Evolutionary conservation across 768 basidiomycete genomes (phyloP).

Genomic region (Leucosporidium scottii): DNA sequence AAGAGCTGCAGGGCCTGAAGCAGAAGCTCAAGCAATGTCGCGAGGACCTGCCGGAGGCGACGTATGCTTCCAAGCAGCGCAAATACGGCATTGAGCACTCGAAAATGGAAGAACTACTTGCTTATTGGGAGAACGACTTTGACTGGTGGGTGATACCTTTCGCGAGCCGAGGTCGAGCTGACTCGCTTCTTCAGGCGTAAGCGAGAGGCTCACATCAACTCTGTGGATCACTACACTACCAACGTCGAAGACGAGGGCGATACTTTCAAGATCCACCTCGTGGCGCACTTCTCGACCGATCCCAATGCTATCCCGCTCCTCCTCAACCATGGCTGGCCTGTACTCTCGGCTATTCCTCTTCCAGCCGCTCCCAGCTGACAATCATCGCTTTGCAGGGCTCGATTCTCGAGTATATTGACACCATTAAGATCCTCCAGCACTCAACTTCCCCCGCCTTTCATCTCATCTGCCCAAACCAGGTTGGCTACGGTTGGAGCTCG

Average conservation of each 20-base stretch:
- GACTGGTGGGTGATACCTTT: conserved; percentile 12
- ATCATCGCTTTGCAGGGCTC: conserved; percentile 13
- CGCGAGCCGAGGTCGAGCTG: too few species aligned
- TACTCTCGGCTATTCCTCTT: background rate
- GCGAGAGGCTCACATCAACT: conserved; percentile 26
- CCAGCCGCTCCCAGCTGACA: too few species aligned
- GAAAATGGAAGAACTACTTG: background rate
- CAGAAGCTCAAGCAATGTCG: too few species aligned
- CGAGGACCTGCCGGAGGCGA: too few species aligned
- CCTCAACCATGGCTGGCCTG: conserved; percentile 39
- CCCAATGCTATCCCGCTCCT: conserved; percentile 37
- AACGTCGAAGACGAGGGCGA: conserved; percentile 19
- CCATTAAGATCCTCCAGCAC: conserved; percentile 28
- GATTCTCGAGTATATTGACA: conserved; percentile 35
- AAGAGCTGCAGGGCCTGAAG: too few species aligned
- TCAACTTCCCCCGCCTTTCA: conserved; percentile 23
- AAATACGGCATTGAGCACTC: too few species aligned
- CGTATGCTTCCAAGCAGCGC: too few species aligned
- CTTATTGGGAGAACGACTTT: conserved; percentile 27
- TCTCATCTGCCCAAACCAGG: conserved; percentile 32
- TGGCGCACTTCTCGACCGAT: conserved; percentile 33
- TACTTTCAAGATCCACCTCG: conserved; percentile 32
- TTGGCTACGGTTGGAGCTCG: conserved; percentile 30
- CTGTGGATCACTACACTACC: conserved; percentile 31
- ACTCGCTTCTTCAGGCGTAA: conserved; percentile 13